These are phyloP conservation scores for Psophocarpus tetragonolobus DNA, from an alignment of 306 rosid genomes.

Conservation along the genomic window DNA sequence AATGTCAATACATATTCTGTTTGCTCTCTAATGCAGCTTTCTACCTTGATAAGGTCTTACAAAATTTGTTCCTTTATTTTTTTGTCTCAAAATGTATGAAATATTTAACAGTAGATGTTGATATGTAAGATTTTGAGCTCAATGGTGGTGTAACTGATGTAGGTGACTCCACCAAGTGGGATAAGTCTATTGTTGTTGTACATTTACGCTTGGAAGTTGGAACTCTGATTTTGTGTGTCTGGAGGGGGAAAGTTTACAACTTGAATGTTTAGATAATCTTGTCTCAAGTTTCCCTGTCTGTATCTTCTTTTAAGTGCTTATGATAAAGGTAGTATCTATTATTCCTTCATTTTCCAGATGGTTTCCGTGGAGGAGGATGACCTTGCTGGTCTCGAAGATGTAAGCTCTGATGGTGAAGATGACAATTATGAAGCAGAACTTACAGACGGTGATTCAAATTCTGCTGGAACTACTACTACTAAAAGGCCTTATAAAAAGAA, in stretches of 20 bases:
- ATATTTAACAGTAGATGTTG: neutral
- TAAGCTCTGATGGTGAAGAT: slow-evolving; percentile 95
- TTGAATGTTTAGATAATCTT: neutral
- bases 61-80: slow-evolving; percentile 10
- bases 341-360: slow-evolving; percentile 57
- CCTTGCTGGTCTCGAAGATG: slow-evolving; percentile 97
- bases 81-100: slow-evolving; percentile 6
- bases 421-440: slow-evolving; percentile 94
- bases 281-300: neutral
- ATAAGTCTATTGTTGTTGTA: neutral
- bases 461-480: slow-evolving; percentile 56
- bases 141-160: neutral
- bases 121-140: neutral
- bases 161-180: neutral
- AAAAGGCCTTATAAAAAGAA: slow-evolving; percentile 70
- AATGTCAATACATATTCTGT: slow-evolving; percentile 10
- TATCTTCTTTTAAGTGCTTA: neutral
- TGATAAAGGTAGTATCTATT: slow-evolving; percentile 15
- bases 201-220: slow-evolving; percentile 15
- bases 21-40: slow-evolving; percentile 10
- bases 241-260: neutral
- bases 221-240: neutral
- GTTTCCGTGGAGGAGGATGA: slow-evolving; percentile 98
- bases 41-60: neutral
- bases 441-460: slow-evolving; percentile 82